Conservation (phyloP, 164 flowering plant species). For the Chloranthus sessilifolius region DNA sequence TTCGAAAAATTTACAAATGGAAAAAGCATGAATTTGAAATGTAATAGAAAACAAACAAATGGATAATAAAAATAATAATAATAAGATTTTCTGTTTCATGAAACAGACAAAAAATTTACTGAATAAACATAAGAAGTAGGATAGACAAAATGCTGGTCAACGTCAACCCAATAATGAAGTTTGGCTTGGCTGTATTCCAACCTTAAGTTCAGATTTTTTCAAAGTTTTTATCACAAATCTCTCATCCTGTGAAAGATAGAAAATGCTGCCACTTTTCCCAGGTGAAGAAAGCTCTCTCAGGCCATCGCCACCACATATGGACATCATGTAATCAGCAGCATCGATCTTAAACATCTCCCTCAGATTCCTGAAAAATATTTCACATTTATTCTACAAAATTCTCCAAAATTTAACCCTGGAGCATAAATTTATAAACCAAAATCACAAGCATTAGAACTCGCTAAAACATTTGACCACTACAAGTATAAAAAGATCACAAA, state of each 20-base stretch:
- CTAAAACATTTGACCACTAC: too few relatives aligned
- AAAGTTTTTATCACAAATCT: constrained; percentile 90
- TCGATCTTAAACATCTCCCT: constrained; percentile 94
- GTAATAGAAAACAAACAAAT: too few relatives aligned
- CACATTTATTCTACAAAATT: neutral
- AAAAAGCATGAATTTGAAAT: too few relatives aligned
- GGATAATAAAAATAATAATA: too few relatives aligned
- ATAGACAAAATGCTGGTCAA: constrained; percentile 4
- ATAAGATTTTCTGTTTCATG: too few relatives aligned
- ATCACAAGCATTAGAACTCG: too few relatives aligned
- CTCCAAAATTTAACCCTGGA: neutral
- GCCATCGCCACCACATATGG: constrained; percentile 93
- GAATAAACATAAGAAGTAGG: too few relatives aligned
- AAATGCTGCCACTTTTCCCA: constrained; percentile 96
- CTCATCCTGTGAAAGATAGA: constrained; percentile 86
- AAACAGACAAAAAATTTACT: too few relatives aligned
- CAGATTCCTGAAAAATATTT: constrained; percentile 58
- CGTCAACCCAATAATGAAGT: constrained; percentile 1
- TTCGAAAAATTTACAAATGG: too few relatives aligned
- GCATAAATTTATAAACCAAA: too few relatives aligned
- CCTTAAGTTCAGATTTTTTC: constrained; percentile 76
- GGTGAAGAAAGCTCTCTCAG: constrained; percentile 88
- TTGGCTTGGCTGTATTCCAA: constrained; percentile 18
- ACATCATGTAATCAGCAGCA: constrained; percentile 99
- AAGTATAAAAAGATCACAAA: too few relatives aligned